Evolutionary conservation across 257 asterid genomes (phyloP).

Genomic region (Cordia subcordata): DNA sequence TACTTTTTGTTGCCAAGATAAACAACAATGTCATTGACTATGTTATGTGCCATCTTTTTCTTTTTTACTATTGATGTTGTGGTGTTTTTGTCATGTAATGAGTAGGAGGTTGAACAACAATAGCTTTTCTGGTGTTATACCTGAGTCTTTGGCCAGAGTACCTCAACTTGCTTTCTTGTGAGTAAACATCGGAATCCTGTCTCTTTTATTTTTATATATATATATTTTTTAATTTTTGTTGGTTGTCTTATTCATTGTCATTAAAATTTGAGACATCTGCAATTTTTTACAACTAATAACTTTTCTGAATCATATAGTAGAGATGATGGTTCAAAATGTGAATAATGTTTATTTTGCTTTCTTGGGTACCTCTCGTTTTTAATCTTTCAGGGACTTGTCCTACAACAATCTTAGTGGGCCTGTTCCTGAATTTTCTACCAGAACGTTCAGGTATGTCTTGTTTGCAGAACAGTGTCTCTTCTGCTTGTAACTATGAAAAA

Average conservation of each 20-base stretch:
- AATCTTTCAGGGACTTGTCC: conserved; percentile 82
- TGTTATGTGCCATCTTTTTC: conserved; percentile 23
- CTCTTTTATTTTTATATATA: conserved; percentile 5
- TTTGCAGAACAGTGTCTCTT: conserved; percentile 12
- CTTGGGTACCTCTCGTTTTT: conserved; percentile 9
- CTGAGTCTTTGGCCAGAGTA: conserved; percentile 65
- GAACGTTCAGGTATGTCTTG: conserved; percentile 73
- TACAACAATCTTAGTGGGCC: conserved; percentile 91
- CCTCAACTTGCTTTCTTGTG: conserved; percentile 98
- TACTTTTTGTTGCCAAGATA: neutral
- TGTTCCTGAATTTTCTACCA: conserved; percentile 70
- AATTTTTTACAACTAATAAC: neutral
- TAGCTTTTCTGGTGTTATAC: conserved; percentile 81
- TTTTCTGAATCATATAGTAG: conserved; percentile 16
- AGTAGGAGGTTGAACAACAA: conserved; percentile 93
- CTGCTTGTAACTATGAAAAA: neutral
- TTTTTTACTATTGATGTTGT: conserved; percentile 24
- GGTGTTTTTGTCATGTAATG: conserved; percentile 46
- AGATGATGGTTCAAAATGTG: conserved; percentile 15
- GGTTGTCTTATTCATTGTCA: conserved; percentile 13
- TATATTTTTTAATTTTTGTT: no score
- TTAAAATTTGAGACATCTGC: conserved; percentile 6
- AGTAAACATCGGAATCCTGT: conserved; percentile 30
- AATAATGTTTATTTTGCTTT: conserved; percentile 17
- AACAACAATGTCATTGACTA: neutral